Percentiles rank a stretch among this genome's conserved stretches.
Conservation (phyloP, 257 asterid genomes). For the Schizonepeta tenuifolia region DNA sequence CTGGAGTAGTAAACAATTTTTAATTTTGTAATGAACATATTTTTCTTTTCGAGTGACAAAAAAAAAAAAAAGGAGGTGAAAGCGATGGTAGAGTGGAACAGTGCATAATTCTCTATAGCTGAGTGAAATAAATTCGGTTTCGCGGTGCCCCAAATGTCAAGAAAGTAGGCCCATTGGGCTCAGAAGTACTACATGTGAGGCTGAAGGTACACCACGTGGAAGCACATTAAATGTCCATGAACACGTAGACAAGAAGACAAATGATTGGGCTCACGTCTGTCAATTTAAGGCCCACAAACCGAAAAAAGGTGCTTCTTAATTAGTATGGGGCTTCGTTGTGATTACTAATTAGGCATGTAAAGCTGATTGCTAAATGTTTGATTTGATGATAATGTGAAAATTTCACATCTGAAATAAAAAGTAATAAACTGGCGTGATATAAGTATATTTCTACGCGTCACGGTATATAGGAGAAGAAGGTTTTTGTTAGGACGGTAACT, state of each 20-base stretch:
- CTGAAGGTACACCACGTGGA: slow-evolving; percentile 40
- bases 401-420: too few species aligned
- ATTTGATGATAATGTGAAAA: too few species aligned
- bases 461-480: too few species aligned
- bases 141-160: slow-evolving; percentile 30
- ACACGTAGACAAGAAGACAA: slow-evolving; percentile 42
- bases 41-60: too few species aligned
- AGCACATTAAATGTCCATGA: slow-evolving; percentile 36
- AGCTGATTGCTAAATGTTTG: too few species aligned
- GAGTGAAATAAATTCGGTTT: neutral
- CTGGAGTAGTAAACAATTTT: too few species aligned
- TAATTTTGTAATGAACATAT: too few species aligned
- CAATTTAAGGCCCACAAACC: slow-evolving; percentile 29
- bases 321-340: slow-evolving; percentile 24
- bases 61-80: neutral
- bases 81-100: slow-evolving; percentile 26
- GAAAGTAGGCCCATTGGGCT: slow-evolving; percentile 45
- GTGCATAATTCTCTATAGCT: neutral
- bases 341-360: neutral
- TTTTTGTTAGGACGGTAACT: too few species aligned
- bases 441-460: too few species aligned
- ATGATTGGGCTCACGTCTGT: slow-evolving; percentile 39
- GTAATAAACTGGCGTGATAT: too few species aligned
- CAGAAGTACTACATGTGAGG: slow-evolving; percentile 36
- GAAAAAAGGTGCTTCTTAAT: slow-evolving; percentile 28